These are phyloP conservation scores for Saccharomycopsis sp. DNA, from an alignment of 805 yeast species.

Conservation along the genomic window DNA sequence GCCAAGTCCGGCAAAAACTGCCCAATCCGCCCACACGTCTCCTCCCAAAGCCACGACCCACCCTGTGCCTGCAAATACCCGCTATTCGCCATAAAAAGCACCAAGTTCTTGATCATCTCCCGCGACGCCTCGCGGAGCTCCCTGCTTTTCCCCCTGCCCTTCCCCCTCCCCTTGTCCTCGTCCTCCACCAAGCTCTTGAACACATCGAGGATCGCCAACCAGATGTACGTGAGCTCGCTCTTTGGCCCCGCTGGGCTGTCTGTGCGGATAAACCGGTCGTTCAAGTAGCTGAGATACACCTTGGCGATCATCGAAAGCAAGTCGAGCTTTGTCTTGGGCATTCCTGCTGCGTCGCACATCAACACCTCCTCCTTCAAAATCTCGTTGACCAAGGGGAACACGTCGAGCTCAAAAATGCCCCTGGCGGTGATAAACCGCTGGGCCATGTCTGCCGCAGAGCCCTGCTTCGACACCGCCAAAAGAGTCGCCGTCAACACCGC, in stretches of 20 bases:
- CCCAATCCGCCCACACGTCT: conserved; percentile 15
- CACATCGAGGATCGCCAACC: conserved; percentile 18
- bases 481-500: conserved; percentile 48
- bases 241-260: background rate
- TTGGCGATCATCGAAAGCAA: conserved; percentile 64
- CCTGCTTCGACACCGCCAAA: conserved; percentile 33
- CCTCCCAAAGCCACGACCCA: conserved; percentile 13
- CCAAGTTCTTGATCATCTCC: conserved; percentile 19
- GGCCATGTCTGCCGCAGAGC: conserved; percentile 29
- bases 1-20: conserved; percentile 14
- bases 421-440: conserved; percentile 38
- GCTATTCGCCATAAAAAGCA: conserved; percentile 15
- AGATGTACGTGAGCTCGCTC: conserved; percentile 17
- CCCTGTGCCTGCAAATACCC: conserved; percentile 11
- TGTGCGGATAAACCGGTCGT: conserved; percentile 16
- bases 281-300: conserved; percentile 45
- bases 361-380: conserved; percentile 59
- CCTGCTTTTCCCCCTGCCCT: background rate
- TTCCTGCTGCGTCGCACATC: conserved; percentile 55
- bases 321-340: conserved; percentile 58
- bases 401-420: conserved; percentile 62
- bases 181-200: conserved; percentile 17
- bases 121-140: conserved; percentile 15
- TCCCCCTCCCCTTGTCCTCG: conserved; percentile 5
- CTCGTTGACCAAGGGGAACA: conserved; percentile 66